Evolutionary conservation across 257 asterid species (phyloP).

Genomic region (Plantago ovata): DNA sequence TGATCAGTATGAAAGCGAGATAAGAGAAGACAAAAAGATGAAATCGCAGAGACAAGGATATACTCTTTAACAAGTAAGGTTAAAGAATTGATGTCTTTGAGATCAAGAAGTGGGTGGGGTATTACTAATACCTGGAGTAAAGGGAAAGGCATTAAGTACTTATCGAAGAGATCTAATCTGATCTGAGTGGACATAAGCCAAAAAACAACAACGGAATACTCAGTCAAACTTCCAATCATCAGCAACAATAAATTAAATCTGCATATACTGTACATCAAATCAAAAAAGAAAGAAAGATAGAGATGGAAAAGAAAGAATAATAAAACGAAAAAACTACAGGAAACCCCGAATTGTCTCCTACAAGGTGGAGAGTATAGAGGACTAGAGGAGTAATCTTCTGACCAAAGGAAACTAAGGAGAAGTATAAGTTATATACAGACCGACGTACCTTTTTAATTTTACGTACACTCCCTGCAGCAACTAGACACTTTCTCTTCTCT

Average conservation of each 20-base stretch:
- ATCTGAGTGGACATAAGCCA: slow-evolving; percentile 7
- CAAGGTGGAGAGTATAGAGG: slow-evolving; percentile 12
- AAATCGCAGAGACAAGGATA: slow-evolving; percentile 1
- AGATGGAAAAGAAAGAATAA: neutral
- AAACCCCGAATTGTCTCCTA: slow-evolving; percentile 38
- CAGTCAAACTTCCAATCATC: slow-evolving; percentile 17
- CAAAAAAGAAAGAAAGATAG: no score
- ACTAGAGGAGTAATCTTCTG: slow-evolving; percentile 8
- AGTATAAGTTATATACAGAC: no score
- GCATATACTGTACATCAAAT: no score
- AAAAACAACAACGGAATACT: neutral
- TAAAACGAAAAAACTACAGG: slow-evolving; percentile 14
- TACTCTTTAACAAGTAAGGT: slow-evolving; percentile 15
- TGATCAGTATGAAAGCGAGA: neutral
- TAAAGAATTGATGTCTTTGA: slow-evolving; percentile 18
- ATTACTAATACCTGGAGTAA: slow-evolving; percentile 9
- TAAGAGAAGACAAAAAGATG: neutral
- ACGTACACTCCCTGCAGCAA: slow-evolving; percentile 3
- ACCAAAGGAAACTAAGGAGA: slow-evolving; percentile 21
- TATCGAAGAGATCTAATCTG: neutral
- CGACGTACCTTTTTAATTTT: slow-evolving; percentile 6
- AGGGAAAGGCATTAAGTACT: slow-evolving; percentile 3
- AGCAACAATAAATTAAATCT: neutral
- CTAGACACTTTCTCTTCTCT: slow-evolving; percentile 13
- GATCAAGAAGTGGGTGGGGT: neutral